Percentiles rank a stretch among this genome's conserved stretches.
phyloP scores from a whole-genome alignment of 2,329 filamentous ascomycete genomes.

The Dothistroma pini region DNA sequence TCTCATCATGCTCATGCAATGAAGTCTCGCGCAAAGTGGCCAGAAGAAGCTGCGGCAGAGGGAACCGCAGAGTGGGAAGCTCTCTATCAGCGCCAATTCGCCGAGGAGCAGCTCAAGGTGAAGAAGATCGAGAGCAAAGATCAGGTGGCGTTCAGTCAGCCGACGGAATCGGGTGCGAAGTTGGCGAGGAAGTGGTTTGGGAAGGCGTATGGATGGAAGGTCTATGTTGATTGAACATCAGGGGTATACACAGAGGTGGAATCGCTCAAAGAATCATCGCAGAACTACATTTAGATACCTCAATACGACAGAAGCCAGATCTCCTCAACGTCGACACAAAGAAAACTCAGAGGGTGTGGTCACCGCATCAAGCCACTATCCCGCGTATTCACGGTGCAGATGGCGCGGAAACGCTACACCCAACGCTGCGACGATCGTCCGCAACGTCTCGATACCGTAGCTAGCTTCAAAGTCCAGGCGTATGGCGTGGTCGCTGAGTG shows the following conservation, averaged over 20 bases:
- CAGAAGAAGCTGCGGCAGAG: background rate
- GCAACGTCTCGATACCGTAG: no score
- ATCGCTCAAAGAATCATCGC: background rate
- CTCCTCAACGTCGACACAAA: no score
- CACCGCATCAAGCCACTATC: background rate
- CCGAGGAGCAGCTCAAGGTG: conserved; percentile 36
- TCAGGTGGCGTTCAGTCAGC: conserved; percentile 61
- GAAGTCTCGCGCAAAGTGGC: background rate
- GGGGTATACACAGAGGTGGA: background rate
- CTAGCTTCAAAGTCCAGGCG: no score
- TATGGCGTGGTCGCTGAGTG: no score
- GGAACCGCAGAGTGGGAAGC: background rate
- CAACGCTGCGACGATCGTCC: no score
- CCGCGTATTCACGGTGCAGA: background rate
- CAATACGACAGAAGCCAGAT: background rate
- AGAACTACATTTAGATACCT: background rate
- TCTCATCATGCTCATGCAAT: background rate
- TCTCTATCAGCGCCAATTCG: background rate
- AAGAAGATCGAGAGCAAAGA: conserved; percentile 53
- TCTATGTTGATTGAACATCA: conserved; percentile 54
- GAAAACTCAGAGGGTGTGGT: no score
- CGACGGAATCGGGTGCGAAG: conserved; percentile 58
- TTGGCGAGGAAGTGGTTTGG: conserved; percentile 59
- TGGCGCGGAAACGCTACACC: no score
- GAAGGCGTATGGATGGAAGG: conserved; percentile 54